phyloP scores from a whole-genome alignment of 139 green algal species.

The Yamagishiella unicocca region DNA sequence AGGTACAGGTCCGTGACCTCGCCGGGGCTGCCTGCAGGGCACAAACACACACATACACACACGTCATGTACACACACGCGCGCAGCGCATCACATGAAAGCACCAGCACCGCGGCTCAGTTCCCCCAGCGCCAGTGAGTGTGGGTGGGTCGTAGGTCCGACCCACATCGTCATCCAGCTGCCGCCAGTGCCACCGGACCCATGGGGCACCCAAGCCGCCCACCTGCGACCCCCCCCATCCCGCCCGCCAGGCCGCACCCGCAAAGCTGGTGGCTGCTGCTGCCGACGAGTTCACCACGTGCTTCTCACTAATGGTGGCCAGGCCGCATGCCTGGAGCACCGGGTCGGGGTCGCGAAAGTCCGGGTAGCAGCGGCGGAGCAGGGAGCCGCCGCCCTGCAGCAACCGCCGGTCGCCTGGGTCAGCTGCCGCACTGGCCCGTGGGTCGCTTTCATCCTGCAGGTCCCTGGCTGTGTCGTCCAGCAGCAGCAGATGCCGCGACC shows the following conservation, averaged over 20 bases:
- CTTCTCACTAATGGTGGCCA: not conserved
- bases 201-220: not conserved
- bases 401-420: not conserved
- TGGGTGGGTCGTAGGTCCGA: not conserved
- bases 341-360: not conserved
- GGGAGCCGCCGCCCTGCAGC: not conserved
- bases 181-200: not conserved
- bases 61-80: not conserved
- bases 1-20: slow-evolving; percentile 29
- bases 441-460: not conserved
- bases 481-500: not conserved
- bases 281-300: not conserved
- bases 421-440: not conserved
- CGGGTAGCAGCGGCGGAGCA: not conserved
- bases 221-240: not conserved
- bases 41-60: not conserved
- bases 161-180: not conserved
- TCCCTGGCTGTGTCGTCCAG: not conserved
- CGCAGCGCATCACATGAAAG: not conserved
- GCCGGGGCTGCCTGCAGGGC: not conserved
- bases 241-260: not conserved
- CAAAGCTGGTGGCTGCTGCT: not conserved
- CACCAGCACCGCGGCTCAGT: not conserved
- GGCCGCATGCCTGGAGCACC: not conserved
- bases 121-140: not conserved